Evolutionary conservation across 805 yeast genomes (phyloP).

Genomic region (Spathaspora hagerdaliae): DNA sequence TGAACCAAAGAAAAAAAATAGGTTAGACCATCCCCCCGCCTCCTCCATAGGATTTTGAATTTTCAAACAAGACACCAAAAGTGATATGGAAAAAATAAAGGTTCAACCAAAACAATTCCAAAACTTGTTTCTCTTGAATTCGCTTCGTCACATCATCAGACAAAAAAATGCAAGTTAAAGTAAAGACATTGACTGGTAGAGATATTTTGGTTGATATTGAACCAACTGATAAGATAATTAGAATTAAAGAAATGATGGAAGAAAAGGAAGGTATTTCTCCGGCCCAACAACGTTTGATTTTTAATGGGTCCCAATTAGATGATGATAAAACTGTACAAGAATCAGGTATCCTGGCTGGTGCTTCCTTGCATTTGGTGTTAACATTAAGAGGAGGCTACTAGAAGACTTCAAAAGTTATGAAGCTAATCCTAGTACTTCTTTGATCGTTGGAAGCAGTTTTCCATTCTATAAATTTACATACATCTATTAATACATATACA

Average conservation of each 20-base stretch:
- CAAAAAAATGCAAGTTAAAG: slow-evolving; percentile 58
- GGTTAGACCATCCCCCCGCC: too few relatives aligned
- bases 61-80: too few relatives aligned
- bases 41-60: neutral
- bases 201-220: slow-evolving; percentile 77
- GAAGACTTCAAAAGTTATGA: neutral
- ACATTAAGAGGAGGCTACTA: slow-evolving; percentile 83
- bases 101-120: too few relatives aligned
- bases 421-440: too few relatives aligned
- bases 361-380: slow-evolving; percentile 83
- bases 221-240: slow-evolving; percentile 60
- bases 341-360: slow-evolving; percentile 79
- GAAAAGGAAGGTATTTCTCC: slow-evolving; percentile 98
- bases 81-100: neutral
- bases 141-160: too few relatives aligned
- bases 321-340: slow-evolving; percentile 72
- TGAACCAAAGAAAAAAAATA: neutral
- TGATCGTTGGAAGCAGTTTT: too few relatives aligned
- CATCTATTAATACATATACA: too few relatives aligned
- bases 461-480: too few relatives aligned
- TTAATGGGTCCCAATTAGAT: slow-evolving; percentile 87
- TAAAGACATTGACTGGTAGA: slow-evolving; percentile 78
- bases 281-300: slow-evolving; percentile 86
- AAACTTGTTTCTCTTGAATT: too few relatives aligned
- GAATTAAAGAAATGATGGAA: slow-evolving; percentile 87